Evolutionary conservation across 345 rosid genomes (phyloP), one percentile per base, ranked within the genome.

Genomic region (Salix viminalis): DNA sequence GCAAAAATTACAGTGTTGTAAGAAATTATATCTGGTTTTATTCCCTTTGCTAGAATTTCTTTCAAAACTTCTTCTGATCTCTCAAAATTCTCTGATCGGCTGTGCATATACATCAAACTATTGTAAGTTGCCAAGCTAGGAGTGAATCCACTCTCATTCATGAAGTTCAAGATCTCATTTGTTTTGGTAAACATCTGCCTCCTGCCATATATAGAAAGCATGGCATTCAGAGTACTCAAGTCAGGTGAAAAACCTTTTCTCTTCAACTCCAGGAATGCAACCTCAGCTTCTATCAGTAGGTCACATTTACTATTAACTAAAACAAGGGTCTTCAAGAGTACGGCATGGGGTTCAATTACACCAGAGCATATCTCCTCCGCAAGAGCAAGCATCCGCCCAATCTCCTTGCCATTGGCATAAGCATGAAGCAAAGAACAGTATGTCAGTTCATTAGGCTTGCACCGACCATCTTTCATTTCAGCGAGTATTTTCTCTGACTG

Each of bases 161-260:
- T 90, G 85, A 89, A 96, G 80, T 86, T 82, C 78, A 96, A 81
- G 46, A 96, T 86, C 85, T 86, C 91, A 26, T 96, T 90, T 36
- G 89, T 82, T 87, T 93, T 87, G 60, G 80, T 67, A 67, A 86
- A 78, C 98, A 91, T 90, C 83, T 91, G 96, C 79, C 94, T 88
- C 86, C 94, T 91, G 71, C 99, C 96, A 76, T 96, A 93, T 48
- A 93, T 87, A 0, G 99, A 88, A 69, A 96, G 78, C 99, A 96
- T 91, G 46, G 97, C 92, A 82, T 96, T 96, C 42, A 96, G 83
- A 54, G 99, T 93, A 69, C 84, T 83, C 76, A 91, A 72, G 66
- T 89, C 97, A 4, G 93, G 94, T 28, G 93, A 86, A 83, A 88
- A 83, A 14, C 98, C 96, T 81, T 87, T 90, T 54, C 82, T 82